Evolutionary conservation across 345 rosid species (phyloP), one percentile per base, ranked within the genome.

Genomic region (Brassica carinata): DNA sequence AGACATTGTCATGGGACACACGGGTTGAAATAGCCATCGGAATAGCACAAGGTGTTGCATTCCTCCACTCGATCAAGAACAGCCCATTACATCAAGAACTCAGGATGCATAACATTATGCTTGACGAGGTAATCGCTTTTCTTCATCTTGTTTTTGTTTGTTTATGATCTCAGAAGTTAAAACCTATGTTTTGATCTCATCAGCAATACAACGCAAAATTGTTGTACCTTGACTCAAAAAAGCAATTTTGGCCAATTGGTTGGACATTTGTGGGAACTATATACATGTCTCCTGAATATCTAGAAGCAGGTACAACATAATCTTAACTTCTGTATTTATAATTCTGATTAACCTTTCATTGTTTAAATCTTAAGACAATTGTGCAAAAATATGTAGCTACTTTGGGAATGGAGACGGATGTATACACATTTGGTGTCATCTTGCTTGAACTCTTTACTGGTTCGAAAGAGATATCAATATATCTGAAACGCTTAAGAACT

Each of bases 141-240:
- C 3, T 40, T 73, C 14, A 10, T 43, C 45, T 38, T 38, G 10
- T 27, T 2, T 29, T 13, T 3, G 31, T 29, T 29, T 64, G 8
- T 8, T 29, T 18, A 48, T 65, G 23, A 34, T 55, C 29, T 58
- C 8, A 58, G 23, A 58, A 10, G 51, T 43, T 67, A 76, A 57
- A 34, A 34, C 27, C 5, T n/a, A 4, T n/a, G 27, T 76, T 57
- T 76, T 53, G 55, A 34, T 75, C 40, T 53, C 48, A 30, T 29
- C 79, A 75, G 72, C 55, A 67, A 34, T 75, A 66, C 79, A 75
- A 75, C 9, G 72, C 53, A 55, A 75, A 67, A 34, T 26, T 75
- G 38, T 66, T 75, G 8, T 55, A 67, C 69, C 55, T 66, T 55
- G 72, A 19, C 23, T 11, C 55, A 5, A 14, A 48, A 6, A 33